Conservation (phyloP, 257 asterid genomes). For the Solanum gandarillasii region DNA sequence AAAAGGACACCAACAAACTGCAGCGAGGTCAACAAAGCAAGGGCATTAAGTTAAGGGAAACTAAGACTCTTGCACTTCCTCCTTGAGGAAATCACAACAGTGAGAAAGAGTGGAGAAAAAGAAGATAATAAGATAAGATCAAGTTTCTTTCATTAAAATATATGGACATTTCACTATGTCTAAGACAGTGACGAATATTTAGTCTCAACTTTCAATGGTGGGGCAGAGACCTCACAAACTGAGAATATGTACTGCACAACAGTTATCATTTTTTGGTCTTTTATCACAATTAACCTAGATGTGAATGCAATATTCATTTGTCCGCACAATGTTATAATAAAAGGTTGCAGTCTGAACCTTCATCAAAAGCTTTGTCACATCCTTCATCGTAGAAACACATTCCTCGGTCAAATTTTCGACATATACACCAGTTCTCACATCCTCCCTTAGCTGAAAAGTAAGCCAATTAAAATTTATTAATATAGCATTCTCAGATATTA, state of each 20-base stretch:
- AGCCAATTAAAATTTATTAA: not conserved
- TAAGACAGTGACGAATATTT: not conserved
- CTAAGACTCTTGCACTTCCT: not conserved
- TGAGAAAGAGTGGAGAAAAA: not conserved
- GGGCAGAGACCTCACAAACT: not conserved
- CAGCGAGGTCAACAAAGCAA: not conserved
- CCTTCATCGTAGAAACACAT: slow-evolving; percentile 82
- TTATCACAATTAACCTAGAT: not conserved
- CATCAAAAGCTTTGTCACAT: slow-evolving; percentile 68
- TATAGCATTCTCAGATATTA: not conserved
- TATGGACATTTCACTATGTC: not conserved
- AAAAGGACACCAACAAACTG: not conserved
- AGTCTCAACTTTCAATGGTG: not conserved
- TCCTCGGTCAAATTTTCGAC: slow-evolving; percentile 96
- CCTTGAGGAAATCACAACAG: not conserved
- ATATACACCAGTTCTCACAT: slow-evolving; percentile 83
- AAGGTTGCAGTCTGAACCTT: slow-evolving; percentile 43
- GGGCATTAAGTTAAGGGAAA: not conserved
- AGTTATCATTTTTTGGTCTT: not conserved
- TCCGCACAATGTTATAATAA: not conserved
- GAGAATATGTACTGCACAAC: not conserved
- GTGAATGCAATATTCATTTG: not conserved
- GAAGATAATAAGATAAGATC: not conserved
- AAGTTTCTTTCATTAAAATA: not conserved
- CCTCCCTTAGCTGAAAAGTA: slow-evolving; percentile 77